These are phyloP conservation scores for Globisporangium ultimum DNA, from an alignment of 352 stramenopile genomes.

Conservation along the genomic window DNA sequence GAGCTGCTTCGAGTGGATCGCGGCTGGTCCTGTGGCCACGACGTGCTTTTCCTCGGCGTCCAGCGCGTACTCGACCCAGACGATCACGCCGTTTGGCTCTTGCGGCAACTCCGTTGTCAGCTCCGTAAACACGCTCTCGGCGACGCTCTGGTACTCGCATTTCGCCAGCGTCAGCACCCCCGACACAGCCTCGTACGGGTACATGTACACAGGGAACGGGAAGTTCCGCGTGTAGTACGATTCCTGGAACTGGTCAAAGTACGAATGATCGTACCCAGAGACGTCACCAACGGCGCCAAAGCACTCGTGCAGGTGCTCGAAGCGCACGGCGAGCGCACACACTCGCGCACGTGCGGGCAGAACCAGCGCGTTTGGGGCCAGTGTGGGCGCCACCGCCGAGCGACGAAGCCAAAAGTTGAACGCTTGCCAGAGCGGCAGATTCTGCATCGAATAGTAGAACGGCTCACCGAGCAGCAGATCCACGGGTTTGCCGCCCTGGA, in stretches of 20 bases:
- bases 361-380: conserved; percentile 38
- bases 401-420: conserved; percentile 84
- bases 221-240: conserved; percentile 73
- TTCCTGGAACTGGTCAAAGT: conserved; percentile 72
- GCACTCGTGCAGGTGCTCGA: conserved; percentile 73
- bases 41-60: conserved; percentile 38
- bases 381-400: conserved; percentile 37
- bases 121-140: conserved; percentile 29
- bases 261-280: conserved; percentile 66
- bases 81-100: conserved; percentile 54
- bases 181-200: conserved; percentile 42
- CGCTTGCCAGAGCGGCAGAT: conserved; percentile 73
- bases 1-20: conserved; percentile 70
- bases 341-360: conserved; percentile 50
- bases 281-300: conserved; percentile 72
- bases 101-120: conserved; percentile 15
- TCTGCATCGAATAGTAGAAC: conserved; percentile 89
- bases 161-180: conserved; percentile 42
- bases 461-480: conserved; percentile 69
- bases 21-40: conserved; percentile 49
- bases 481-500: conserved; percentile 42
- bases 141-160: conserved; percentile 39
- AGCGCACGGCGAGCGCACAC: conserved; percentile 54
- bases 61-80: conserved; percentile 72
- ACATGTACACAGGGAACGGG: conserved; percentile 82